Percentiles rank a stretch among this genome's conserved stretches.
Evolutionary conservation across 2,329 filamentous ascomycete genomes (phyloP).

Genomic region (Phoma herbarum): DNA sequence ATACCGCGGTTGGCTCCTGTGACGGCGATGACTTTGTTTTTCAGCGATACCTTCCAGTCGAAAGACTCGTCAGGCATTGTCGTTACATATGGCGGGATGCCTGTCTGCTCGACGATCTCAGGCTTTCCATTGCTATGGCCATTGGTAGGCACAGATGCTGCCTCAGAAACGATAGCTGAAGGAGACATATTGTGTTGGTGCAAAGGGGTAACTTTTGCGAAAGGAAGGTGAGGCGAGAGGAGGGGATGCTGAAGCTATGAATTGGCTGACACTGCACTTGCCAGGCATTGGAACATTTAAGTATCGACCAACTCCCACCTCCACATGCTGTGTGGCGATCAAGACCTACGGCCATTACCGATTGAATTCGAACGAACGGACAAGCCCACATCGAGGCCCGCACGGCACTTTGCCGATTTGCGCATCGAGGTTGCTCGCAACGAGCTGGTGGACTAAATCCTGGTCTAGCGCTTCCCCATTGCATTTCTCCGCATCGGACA

Average conservation of each 20-base stretch:
- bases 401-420: conserved; percentile 6
- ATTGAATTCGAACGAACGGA: conserved; percentile 6
- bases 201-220: conserved; percentile 20
- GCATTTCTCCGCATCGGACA: conserved; percentile 15
- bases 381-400: background rate
- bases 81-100: conserved; percentile 49
- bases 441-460: conserved; percentile 11
- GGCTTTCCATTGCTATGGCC: conserved; percentile 20
- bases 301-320: conserved; percentile 26
- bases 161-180: conserved; percentile 35
- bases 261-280: conserved; percentile 12
- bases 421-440: conserved; percentile 18
- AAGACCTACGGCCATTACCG: conserved; percentile 15
- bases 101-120: conserved; percentile 36
- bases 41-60: conserved; percentile 57
- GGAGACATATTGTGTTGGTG: conserved; percentile 39
- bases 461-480: conserved; percentile 13
- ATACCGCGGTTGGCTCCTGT: conserved; percentile 50
- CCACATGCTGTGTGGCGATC: conserved; percentile 25
- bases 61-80: conserved; percentile 57
- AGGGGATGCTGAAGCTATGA: conserved; percentile 5
- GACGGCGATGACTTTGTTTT: conserved; percentile 52
- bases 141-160: conserved; percentile 28
- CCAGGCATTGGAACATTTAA: conserved; percentile 31
- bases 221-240: conserved; percentile 26